These are phyloP conservation scores for Verticillium zaregamsianum DNA, from an alignment of 2,329 filamentous ascomycete genomes.

Conservation along the genomic window DNA sequence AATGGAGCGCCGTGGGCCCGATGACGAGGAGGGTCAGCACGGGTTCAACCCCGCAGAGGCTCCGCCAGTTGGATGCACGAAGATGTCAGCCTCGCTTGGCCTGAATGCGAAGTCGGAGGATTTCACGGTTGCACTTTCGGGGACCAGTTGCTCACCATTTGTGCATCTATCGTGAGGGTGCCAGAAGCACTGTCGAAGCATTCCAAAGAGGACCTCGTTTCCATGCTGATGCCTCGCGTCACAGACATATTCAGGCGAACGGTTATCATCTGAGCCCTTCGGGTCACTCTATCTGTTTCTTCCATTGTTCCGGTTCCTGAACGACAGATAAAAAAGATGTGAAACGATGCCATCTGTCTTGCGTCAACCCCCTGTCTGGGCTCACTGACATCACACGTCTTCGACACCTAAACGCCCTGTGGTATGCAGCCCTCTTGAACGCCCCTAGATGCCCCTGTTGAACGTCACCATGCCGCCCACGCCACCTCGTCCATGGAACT, in stretches of 20 bases:
- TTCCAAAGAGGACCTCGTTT: not conserved
- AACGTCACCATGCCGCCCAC: conserved; percentile 85
- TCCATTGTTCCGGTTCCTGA: not conserved
- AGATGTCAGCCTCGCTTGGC: not conserved
- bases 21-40: not conserved
- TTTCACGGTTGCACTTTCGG: not conserved
- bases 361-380: not conserved
- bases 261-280: not conserved
- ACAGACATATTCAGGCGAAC: not conserved
- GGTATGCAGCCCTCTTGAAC: not conserved
- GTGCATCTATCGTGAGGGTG: not conserved
- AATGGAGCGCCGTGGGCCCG: not conserved
- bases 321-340: not conserved
- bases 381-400: not conserved
- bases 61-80: not conserved
- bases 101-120: not conserved
- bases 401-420: not conserved
- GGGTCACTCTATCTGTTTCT: not conserved
- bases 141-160: not conserved
- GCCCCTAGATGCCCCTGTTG: conserved; percentile 76
- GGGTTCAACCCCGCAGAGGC: not conserved
- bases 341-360: not conserved
- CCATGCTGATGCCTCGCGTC: not conserved
- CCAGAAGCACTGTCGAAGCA: not conserved
- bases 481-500: conserved; percentile 81